A percentile compares a stretch with the other conserved stretches of the same genome.
Conservation (phyloP, 495 filamentous ascomycete genomes). For the Daldinia loculata region DNA sequence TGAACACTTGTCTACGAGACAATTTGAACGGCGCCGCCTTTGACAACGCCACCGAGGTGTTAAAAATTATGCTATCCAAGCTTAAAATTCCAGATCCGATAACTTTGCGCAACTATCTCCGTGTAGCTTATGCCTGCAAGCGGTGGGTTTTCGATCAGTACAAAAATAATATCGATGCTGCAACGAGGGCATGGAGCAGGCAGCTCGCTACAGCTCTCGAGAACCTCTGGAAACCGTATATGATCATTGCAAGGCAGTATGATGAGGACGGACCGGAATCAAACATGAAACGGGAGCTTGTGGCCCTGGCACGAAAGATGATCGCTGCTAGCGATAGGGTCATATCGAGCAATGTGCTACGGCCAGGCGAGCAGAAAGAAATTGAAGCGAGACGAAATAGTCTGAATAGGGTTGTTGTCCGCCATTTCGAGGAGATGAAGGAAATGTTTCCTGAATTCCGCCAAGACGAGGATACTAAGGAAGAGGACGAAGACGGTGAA, state of each 20-base stretch:
- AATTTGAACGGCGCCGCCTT: slow-evolving; percentile 72
- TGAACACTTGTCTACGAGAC: slow-evolving; percentile 74
- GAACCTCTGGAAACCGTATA: slow-evolving; percentile 51
- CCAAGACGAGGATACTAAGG: background rate
- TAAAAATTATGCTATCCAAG: slow-evolving; percentile 62
- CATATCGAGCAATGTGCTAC: slow-evolving; percentile 34
- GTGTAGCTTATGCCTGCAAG: slow-evolving; percentile 47
- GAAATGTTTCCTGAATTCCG: slow-evolving; percentile 17
- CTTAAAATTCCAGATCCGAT: slow-evolving; percentile 55
- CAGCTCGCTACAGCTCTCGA: slow-evolving; percentile 51
- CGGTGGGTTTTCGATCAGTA: slow-evolving; percentile 28
- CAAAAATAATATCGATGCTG: slow-evolving; percentile 16
- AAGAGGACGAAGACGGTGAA: background rate
- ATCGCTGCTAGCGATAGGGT: slow-evolving; percentile 51
- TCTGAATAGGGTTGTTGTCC: slow-evolving; percentile 37
- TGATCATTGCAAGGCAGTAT: slow-evolving; percentile 40
- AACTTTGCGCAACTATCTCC: slow-evolving; percentile 53
- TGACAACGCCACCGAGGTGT: slow-evolving; percentile 61
- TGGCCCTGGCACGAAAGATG: slow-evolving; percentile 54
- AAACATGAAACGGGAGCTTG: slow-evolving; percentile 43
- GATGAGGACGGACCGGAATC: slow-evolving; percentile 30
- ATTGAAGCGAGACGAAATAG: slow-evolving; percentile 42
- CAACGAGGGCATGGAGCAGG: slow-evolving; percentile 42
- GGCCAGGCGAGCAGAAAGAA: slow-evolving; percentile 18
- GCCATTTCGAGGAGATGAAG: slow-evolving; percentile 31